Evolutionary conservation across 2,329 filamentous ascomycete genomes (phyloP), one percentile per base, ranked within the genome.

Genomic region (Xylariaceae sp.): DNA sequence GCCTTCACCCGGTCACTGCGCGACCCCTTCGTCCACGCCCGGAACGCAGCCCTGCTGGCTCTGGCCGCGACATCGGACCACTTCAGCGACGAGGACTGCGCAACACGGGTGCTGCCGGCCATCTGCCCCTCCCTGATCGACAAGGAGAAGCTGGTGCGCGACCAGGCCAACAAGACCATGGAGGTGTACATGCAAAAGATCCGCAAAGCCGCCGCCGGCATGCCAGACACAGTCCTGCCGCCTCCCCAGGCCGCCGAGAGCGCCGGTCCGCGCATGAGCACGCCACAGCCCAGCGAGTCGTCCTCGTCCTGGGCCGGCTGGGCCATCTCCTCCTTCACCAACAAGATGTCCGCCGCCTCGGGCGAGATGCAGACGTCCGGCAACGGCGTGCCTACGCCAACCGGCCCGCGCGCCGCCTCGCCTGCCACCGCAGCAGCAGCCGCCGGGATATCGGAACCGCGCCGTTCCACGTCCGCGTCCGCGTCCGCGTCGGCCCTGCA

Each of bases 271-370:
- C 76, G 86, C 21, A 92, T 94, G 70, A 80, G 81, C 42, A 92
- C 84, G 1, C 80, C 87, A 2, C 83, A 87, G 39, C 64, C 72
- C 2, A 58, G 52, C 40, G 59, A 63, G 29, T 75, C 71, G 24
- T 67, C 72, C 15, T 78, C 79, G 3, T 70, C 72, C 4, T 96
- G 92, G 92, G 78, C 92, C 2, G 92, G 92, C 10, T 98, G 92
- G 92, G 92, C 92, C 2, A 95, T 98, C 35, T 96, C 92, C 0
- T 95, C 88, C 1, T 98, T 98, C 55, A 96, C 92, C 2, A 96
- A 96, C 60, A 95, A 94, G 51, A 58, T 96, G 10, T 80, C 86
- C 2, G 64, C 83, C 1, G 88, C 87, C 0, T 83, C 83, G 7
- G 92, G 92, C 13, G 83, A 95, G 37, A 98, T 98, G 43, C 72